Percentiles rank a stretch among this genome's conserved stretches.
These are phyloP conservation scores for Citrus trifoliata DNA, from an alignment of 345 rosid species.

Conservation along the genomic window DNA sequence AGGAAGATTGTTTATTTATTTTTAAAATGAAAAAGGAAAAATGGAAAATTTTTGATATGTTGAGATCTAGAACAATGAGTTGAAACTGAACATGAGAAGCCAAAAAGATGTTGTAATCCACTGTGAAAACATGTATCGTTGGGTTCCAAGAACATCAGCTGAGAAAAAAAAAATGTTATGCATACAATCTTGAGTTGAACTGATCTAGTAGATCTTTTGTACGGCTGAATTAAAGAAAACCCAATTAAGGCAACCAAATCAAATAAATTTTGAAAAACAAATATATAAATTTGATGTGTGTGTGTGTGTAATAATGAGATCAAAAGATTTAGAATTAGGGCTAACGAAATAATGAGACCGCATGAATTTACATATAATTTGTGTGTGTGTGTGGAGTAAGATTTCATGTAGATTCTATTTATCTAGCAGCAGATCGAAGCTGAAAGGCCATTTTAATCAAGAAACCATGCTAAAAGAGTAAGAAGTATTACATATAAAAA, in stretches of 20 bases:
- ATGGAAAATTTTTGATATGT: background rate
- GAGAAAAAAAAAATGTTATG: background rate
- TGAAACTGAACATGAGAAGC: background rate
- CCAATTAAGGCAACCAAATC: background rate
- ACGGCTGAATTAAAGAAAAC: background rate
- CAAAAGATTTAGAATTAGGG: conserved; percentile 4
- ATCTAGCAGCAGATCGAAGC: conserved; percentile 19
- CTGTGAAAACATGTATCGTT: background rate
- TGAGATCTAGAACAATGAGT: conserved; percentile 8
- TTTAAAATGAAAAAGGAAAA: background rate
- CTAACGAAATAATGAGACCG: background rate
- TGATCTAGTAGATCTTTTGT: conserved; percentile 3
- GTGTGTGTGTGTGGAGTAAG: too few species aligned
- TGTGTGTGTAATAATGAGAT: background rate
- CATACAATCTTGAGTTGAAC: background rate
- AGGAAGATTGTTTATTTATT: background rate
- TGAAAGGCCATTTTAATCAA: conserved; percentile 1
- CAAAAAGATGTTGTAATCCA: background rate
- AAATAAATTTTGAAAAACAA: background rate
- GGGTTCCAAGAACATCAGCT: background rate
- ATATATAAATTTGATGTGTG: too few species aligned
- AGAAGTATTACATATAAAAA: background rate
- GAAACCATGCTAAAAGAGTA: conserved; percentile 8
- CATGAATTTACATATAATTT: background rate
- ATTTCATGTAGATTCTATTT: conserved; percentile 23